Conservation (phyloP, 306 rosid genomes). For the Quercus suber region DNA sequence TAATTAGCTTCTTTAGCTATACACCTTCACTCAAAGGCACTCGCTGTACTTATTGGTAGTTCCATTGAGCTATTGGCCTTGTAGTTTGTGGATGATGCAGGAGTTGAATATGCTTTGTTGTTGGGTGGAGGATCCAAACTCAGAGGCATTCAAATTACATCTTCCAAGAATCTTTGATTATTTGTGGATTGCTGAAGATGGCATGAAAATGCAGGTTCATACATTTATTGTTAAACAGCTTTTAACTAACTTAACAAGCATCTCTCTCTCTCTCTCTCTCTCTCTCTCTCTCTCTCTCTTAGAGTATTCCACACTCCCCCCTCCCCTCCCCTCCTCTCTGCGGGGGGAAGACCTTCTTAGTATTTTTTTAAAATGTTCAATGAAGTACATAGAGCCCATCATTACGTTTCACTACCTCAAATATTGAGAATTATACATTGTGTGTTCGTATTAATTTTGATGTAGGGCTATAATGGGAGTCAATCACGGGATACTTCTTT, state of each 20-base stretch:
- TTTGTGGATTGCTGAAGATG: slow-evolving; percentile 93
- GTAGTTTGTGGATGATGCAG: slow-evolving; percentile 39
- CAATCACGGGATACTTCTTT: slow-evolving; percentile 89
- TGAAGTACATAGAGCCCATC: neutral
- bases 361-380: neutral
- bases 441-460: slow-evolving; percentile 4
- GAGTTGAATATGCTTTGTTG: slow-evolving; percentile 85
- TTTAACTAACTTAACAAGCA: neutral
- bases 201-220: slow-evolving; percentile 93
- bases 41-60: neutral
- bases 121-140: slow-evolving; percentile 87
- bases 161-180: slow-evolving; percentile 80
- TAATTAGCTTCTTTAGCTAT: neutral
- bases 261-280: neutral
- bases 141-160: slow-evolving; percentile 84
- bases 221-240: neutral
- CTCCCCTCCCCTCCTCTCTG: neutral
- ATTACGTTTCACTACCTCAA: neutral
- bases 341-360: neutral
- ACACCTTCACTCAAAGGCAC: neutral
- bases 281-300: neutral
- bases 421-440: neutral
- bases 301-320: too few relatives aligned
- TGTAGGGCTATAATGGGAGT: slow-evolving; percentile 98
- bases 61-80: neutral